These are phyloP conservation scores for Populus davidiana DNA, from an alignment of 345 rosid genomes.

Conservation along the genomic window DNA sequence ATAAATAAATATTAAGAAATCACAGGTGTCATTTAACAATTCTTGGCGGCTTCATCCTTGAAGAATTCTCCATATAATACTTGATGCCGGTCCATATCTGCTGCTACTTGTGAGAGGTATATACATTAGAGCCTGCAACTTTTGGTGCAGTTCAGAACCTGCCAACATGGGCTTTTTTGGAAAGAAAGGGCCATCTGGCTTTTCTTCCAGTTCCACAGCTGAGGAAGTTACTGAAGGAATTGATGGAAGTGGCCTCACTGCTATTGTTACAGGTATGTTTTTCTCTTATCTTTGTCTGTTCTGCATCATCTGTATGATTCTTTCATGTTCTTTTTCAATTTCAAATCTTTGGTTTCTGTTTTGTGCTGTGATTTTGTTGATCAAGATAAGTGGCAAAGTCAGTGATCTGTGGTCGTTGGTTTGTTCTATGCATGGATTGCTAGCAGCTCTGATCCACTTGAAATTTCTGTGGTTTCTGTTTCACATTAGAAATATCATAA, in stretches of 20 bases:
- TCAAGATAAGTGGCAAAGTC: not conserved
- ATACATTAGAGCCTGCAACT: too few species aligned
- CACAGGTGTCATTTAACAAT: too few species aligned
- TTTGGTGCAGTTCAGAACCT: not conserved
- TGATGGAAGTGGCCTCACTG: slow-evolving; percentile 50
- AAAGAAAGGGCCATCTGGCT: slow-evolving; percentile 39
- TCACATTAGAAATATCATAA: too few species aligned
- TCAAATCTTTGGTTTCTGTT: not conserved
- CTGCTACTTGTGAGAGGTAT: too few species aligned
- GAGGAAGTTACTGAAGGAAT: slow-evolving; percentile 46
- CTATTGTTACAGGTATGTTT: slow-evolving; percentile 37
- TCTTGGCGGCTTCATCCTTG: too few species aligned
- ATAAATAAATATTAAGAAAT: too few species aligned
- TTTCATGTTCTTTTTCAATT: not conserved
- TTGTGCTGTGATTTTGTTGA: not conserved
- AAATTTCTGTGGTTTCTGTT: too few species aligned
- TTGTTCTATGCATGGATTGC: not conserved
- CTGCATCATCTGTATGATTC: not conserved
- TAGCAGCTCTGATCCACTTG: too few species aligned
- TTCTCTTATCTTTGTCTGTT: not conserved
- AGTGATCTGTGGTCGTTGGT: not conserved
- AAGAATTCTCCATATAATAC: too few species aligned
- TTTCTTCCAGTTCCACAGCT: slow-evolving; percentile 40
- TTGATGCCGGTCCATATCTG: too few species aligned
- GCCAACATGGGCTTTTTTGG: slow-evolving; percentile 22